Percentiles rank a stretch among this genome's conserved stretches.
These are phyloP conservation scores for Millerago galiae DNA, from an alignment of 805 yeast species.

Conservation along the genomic window DNA sequence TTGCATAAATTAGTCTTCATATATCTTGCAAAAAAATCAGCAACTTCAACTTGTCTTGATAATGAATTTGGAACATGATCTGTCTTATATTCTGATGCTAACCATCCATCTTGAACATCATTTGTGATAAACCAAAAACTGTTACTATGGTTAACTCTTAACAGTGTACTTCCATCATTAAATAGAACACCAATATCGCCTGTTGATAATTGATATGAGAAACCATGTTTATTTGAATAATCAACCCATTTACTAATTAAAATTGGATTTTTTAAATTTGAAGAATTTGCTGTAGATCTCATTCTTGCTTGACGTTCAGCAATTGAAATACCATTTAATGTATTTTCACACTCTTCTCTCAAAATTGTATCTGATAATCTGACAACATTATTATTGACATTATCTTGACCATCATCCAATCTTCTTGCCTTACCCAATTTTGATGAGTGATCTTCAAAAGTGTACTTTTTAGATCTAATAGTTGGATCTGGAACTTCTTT, in stretches of 20 bases:
- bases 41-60: conserved; percentile 72
- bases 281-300: conserved; percentile 19
- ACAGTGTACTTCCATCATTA: conserved; percentile 76
- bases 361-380: conserved; percentile 26
- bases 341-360: conserved; percentile 39
- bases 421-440: conserved; percentile 31
- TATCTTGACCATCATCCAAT: conserved; percentile 24
- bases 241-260: conserved; percentile 96
- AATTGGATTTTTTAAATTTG: conserved; percentile 42
- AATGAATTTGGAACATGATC: conserved; percentile 40
- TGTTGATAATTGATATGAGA: conserved; percentile 85
- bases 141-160: conserved; percentile 59
- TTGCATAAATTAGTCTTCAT: conserved; percentile 88
- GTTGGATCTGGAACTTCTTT: conserved; percentile 42
- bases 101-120: conserved; percentile 46
- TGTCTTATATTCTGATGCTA: conserved; percentile 40
- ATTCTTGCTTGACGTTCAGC: conserved; percentile 40
- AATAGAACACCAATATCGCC: conserved; percentile 88
- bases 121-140: conserved; percentile 59
- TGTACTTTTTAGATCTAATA: conserved; percentile 17
- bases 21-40: conserved; percentile 82
- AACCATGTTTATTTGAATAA: conserved; percentile 91
- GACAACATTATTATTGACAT: conserved; percentile 10
- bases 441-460: conserved; percentile 27
- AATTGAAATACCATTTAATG: conserved; percentile 38